Base-by-base conservation (phyloP, 768 basidiomycete genomes). In the Rhizopogon vesiculosus region DNA sequence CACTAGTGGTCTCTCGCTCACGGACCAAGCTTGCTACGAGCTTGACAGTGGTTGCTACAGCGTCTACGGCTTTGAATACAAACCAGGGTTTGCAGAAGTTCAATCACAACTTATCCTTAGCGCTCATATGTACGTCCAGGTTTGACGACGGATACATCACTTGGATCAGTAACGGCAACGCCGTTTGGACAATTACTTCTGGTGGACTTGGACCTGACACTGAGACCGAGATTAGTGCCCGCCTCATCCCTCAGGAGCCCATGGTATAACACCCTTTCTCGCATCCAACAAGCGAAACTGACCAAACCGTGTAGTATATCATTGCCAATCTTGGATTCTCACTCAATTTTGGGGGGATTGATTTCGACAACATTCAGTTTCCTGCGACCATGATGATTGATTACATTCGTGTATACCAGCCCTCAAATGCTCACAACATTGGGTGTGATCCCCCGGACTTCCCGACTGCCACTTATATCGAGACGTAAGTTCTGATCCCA, bases 401-500 rank as follows among this genome's bases (percentile, higher is more conserved):
- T 64, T 95, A 84, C 56, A 83, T 95, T 55, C 82, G 93, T 1
- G 88, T 96, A 12, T 89, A 87, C 62, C 87, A 87, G 61, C 72
- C 73, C 25, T 67, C 74, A 51, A 68, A 72, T 55, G 61, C 66
- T 9, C 69, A 74, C 59, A 84, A 84, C 58, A 71, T 83, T 40
- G 83, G 86, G 13, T 87, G 85, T 60, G 88, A 93, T 63, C 91
- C 93, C 5, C 62, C 69, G 9, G 78, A 81, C 13, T 85, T 79
- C 68, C 93, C 94, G 0, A 97, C 94, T 0, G 67, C 74, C 10
- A 70, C 78, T 0, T 96, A 96, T 67, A 96, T 95, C 62, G 64
- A 85, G 18, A 74, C 78, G 84, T 88, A 67, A 66, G 78, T 77
- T 18, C n/a, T 16, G 5, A 15, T 50, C 18, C 38, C 1, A 29